Evolutionary conservation across 495 filamentous ascomycete genomes (phyloP).

Genomic region (Echria macrotheca): DNA sequence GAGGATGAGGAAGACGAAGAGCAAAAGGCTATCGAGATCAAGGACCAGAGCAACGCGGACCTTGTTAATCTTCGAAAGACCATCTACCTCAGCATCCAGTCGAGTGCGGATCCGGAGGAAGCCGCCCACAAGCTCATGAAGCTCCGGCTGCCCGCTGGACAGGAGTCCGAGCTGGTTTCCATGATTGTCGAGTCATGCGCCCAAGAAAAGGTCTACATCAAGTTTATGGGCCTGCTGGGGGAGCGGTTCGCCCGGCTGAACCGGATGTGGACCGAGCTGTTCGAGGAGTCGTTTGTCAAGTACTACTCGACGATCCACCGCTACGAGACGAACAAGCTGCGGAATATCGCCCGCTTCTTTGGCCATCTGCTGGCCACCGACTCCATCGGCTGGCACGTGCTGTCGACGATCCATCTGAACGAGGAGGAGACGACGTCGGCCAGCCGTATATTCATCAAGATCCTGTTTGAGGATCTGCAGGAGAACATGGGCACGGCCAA

Average conservation of each 20-base stretch:
- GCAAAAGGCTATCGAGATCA: constrained; percentile 76
- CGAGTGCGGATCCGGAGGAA: constrained; percentile 90
- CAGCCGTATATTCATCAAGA: constrained; percentile 96
- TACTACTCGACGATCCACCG: constrained; percentile 98
- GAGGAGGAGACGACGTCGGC: constrained; percentile 95
- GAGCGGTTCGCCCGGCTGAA: constrained; percentile 95
- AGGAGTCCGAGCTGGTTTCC: constrained; percentile 83
- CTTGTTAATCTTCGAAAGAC: constrained; percentile 88
- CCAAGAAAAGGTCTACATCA: constrained; percentile 91
- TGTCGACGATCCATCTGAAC: constrained; percentile 80
- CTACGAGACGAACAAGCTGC: constrained; percentile 86
- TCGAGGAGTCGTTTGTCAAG: constrained; percentile 79
- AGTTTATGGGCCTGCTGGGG: constrained; percentile 91
- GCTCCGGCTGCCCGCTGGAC: constrained; percentile 77
- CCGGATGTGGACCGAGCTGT: constrained; percentile 86
- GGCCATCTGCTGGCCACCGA: constrained; percentile 84
- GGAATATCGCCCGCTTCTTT: constrained; percentile 93
- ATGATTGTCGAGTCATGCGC: constrained; percentile 97
- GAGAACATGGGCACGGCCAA: constrained; percentile 81
- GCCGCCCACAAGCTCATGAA: constrained; percentile 93
- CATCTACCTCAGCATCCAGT: constrained; percentile 97
- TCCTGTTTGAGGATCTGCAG: constrained; percentile 86
- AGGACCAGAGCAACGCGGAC: constrained; percentile 94
- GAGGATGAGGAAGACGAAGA: constrained; percentile 68
- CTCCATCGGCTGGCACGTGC: constrained; percentile 84